Evolutionary conservation across 306 rosid genomes (phyloP), one percentile per base, ranked within the genome.

Genomic region (Hylodesmum podocarpum): DNA sequence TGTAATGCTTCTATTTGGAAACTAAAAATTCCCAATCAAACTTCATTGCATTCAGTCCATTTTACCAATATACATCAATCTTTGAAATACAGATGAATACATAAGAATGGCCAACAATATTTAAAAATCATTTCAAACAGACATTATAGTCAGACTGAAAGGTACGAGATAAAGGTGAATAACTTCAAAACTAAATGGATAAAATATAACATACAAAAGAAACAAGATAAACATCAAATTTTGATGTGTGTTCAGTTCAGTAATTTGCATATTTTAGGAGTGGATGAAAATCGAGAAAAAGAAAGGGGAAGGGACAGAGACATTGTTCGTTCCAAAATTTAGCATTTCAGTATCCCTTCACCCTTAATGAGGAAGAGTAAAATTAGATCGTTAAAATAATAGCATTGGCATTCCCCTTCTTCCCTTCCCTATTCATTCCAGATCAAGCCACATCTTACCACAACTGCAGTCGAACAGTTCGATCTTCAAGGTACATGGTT

Each of bases 401-500:
- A 65, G 75, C 62, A 41, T 21, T 21, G 31, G 5, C 54, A 44
- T 39, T 55, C 70, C 63, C 22, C 44, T 59, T 70, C 46, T 3
- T 31, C 68, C 8, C 27, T 29, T 46, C 55, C 46, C 13, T 65
- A 70, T 66, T 54, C 59, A 31, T 34, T 50, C n/a, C 44, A 66
- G 64, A 61, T 11, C 24, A 74, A 79, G 43, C 61, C 37, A 57
- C 18, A 80, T 73, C 87, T 77, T 82, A 87, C 91, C 91, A 87
- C 57, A 87, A 47, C 89, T 87, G 91, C 86, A 87, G 84, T 73
- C 91, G 88, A 77, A 87, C 87, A 11, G 91, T 85, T 73, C 91
- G 91, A 82, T 87, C 90, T 87, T 87, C 90, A 21, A 87, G 90
- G 73, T 87, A 87, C 91, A 87, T 87, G 8, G 91, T 87, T 70